A percentile compares a stretch with the other conserved stretches of the same genome.
Evolutionary conservation across 148 eudicot species (phyloP).

Genomic region (Cornus florida): DNA sequence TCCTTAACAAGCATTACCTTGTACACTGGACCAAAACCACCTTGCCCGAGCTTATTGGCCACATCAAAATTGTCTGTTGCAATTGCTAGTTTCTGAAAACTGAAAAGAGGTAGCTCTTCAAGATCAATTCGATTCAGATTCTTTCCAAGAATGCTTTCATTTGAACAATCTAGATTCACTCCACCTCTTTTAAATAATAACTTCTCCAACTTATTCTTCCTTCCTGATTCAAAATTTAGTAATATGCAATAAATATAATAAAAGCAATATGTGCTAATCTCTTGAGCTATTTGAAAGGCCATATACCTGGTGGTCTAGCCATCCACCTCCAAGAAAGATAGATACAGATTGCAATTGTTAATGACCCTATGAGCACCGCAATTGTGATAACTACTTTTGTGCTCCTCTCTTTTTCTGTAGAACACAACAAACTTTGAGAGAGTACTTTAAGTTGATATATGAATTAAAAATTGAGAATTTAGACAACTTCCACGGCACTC

Average conservation of each 20-base stretch:
- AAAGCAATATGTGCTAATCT: not conserved
- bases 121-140: not conserved
- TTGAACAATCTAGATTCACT: not conserved
- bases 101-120: constrained; percentile 26
- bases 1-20: constrained; percentile 15
- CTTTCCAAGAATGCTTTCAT: not conserved
- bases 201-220: not conserved
- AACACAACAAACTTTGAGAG: not conserved
- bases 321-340: constrained; percentile 26
- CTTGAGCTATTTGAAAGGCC: not conserved
- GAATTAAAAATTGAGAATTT: no score
- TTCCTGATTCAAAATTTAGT: not conserved
- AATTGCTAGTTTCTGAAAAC: constrained; percentile 14
- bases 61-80: constrained; percentile 29
- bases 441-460: not conserved
- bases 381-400: not conserved
- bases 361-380: no score
- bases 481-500: no score
- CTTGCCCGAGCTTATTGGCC: constrained; percentile 31
- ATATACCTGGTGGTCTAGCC: constrained; percentile 16
- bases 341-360: not conserved
- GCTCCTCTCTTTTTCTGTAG: constrained; percentile 2
- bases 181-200: not conserved
- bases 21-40: constrained; percentile 42
- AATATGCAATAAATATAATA: not conserved